A percentile compares a stretch with the other conserved stretches of the same genome.
phyloP scores from a whole-genome alignment of 768 basidiomycete species.

The Phanerochaete carnosa region DNA sequence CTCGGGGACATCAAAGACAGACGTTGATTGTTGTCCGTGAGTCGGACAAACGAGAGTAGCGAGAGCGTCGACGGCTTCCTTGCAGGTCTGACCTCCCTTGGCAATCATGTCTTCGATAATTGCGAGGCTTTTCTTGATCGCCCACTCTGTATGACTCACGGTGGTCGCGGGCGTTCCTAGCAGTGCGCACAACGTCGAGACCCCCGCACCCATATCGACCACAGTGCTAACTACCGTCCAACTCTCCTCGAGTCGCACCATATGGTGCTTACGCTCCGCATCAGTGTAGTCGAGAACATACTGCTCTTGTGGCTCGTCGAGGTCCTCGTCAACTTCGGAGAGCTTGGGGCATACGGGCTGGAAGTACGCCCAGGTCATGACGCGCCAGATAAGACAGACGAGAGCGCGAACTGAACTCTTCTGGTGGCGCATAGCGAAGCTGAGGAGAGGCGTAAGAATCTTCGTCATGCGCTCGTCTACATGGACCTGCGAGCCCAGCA shows the following conservation, averaged over 20 bases:
- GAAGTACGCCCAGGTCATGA: conserved; percentile 62
- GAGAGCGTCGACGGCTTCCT: conserved; percentile 53
- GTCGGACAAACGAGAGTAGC: conserved; percentile 19
- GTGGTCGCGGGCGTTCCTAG: conserved; percentile 30
- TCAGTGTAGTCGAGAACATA: conserved; percentile 20
- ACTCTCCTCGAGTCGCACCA: conserved; percentile 26
- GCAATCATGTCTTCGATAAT: conserved; percentile 56
- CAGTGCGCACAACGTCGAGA: conserved; percentile 52
- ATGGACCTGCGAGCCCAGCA: conserved; percentile 57
- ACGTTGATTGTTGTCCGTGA: not conserved
- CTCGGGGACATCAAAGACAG: not conserved
- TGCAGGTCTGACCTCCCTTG: conserved; percentile 47
- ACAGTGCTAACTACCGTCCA: conserved; percentile 52
- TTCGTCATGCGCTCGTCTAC: conserved; percentile 42
- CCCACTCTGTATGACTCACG: not conserved
- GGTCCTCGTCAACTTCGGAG: conserved; percentile 22
- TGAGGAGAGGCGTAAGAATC: conserved; percentile 46
- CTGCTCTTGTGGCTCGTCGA: conserved; percentile 23
- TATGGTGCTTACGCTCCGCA: conserved; percentile 19
- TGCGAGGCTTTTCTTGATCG: conserved; percentile 38
- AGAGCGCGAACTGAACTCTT: conserved; percentile 64
- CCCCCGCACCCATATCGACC: conserved; percentile 57
- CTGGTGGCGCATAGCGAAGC: conserved; percentile 55
- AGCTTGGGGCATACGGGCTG: conserved; percentile 41
- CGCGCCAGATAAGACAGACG: conserved; percentile 62